phyloP scores from a whole-genome alignment of 768 basidiomycete species.

The Tephrocybe sp. region DNA sequence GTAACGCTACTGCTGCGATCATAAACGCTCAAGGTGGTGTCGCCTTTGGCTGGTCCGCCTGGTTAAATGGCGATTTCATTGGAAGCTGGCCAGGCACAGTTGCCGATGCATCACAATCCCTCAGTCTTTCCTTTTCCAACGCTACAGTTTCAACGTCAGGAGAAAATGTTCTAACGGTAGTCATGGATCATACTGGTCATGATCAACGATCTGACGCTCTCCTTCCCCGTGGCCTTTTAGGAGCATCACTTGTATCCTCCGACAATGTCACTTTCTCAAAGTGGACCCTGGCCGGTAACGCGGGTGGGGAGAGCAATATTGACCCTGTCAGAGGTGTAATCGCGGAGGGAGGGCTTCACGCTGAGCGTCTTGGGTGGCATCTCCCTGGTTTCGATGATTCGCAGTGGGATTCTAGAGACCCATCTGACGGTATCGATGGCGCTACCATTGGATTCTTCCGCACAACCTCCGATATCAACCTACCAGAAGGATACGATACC shows the following conservation, averaged over 20 bases:
- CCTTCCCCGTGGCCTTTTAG: constrained; percentile 6
- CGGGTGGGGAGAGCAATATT: constrained; percentile 9
- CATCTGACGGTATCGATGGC: constrained; percentile 2
- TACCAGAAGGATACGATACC: constrained; percentile 9
- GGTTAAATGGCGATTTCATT: constrained; percentile 8
- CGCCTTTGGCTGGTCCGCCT: constrained; percentile 11
- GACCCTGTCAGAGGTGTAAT: constrained; percentile 10
- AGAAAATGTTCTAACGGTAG: constrained; percentile 9
- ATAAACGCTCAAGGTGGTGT: constrained; percentile 7
- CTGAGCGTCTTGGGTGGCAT: constrained; percentile 10
- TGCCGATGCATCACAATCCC: background rate
- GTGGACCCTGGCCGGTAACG: constrained; percentile 9
- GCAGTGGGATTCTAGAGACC: background rate
- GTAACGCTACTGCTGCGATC: constrained; percentile 1
- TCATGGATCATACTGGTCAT: constrained; percentile 11
- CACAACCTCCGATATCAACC: constrained; percentile 6
- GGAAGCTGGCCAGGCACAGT: constrained; percentile 5
- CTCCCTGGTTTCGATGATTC: constrained; percentile 13
- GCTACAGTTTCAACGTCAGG: background rate
- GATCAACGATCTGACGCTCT: constrained; percentile 7
- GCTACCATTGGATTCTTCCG: constrained; percentile 10
- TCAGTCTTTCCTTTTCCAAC: constrained; percentile 6
- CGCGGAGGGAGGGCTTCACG: constrained; percentile 9
- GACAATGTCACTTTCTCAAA: constrained; percentile 3
- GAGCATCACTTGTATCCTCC: constrained; percentile 2